Evolutionary conservation across 192 early-diverging fungal genomes (phyloP).

Genomic region (Phycomyces blakesleeanus): DNA sequence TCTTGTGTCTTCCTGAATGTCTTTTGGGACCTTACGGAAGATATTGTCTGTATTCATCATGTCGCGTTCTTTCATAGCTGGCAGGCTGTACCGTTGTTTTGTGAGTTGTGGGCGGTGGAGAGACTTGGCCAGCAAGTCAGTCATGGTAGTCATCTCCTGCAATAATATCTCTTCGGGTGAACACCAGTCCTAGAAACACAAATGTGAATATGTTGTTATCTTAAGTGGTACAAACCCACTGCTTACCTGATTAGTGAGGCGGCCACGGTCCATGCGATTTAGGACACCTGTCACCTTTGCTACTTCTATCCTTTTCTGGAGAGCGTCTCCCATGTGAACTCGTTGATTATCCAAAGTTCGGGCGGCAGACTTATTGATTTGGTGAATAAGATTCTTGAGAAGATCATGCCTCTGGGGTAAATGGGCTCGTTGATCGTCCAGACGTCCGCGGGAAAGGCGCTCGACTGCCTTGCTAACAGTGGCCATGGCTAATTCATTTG

Average conservation of each 20-base stretch:
- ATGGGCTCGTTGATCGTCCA: conserved; percentile 35
- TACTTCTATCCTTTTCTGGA: conserved; percentile 39
- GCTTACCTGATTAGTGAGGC: conserved; percentile 46
- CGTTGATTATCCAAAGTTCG: conserved; percentile 46
- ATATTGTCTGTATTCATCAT: conserved; percentile 35
- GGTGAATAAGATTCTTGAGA: conserved; percentile 43
- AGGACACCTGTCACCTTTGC: conserved; percentile 39
- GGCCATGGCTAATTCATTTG: conserved; percentile 39
- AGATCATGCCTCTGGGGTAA: conserved; percentile 33
- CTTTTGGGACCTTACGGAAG: conserved; percentile 29
- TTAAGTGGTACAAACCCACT: background rate
- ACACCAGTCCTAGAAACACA: conserved; percentile 42
- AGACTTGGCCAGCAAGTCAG: conserved; percentile 43
- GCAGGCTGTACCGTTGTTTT: conserved; percentile 42
- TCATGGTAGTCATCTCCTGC: conserved; percentile 43
- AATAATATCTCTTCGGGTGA: conserved; percentile 46
- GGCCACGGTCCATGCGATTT: conserved; percentile 37
- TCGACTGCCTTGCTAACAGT: conserved; percentile 41
- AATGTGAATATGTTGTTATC: conserved; percentile 2
- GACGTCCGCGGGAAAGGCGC: conserved; percentile 39
- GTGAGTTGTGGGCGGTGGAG: conserved; percentile 27
- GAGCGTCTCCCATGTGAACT: conserved; percentile 37
- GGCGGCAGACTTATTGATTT: conserved; percentile 43
- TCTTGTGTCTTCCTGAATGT: background rate
- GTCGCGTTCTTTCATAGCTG: conserved; percentile 41